These are phyloP conservation scores for Mycena sp. DNA, from an alignment of 1,284 basidiomycete genomes.

Conservation along the genomic window DNA sequence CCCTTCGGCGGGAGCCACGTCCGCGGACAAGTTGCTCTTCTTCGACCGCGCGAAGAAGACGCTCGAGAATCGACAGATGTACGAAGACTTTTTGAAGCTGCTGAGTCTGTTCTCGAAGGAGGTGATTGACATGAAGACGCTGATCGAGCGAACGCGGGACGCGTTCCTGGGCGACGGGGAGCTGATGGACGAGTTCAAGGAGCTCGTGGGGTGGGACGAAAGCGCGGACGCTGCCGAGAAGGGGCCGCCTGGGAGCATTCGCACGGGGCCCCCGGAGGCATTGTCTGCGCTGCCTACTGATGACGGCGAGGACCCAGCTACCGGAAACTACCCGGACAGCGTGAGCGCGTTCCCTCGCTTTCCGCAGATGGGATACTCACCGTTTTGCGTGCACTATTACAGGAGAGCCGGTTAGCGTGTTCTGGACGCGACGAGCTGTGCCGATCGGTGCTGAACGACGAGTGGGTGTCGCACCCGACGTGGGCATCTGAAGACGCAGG, in stretches of 20 bases:
- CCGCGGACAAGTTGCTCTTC: slow-evolving; percentile 91
- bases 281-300: slow-evolving; percentile 76
- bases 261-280: slow-evolving; percentile 74
- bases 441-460: slow-evolving; percentile 96
- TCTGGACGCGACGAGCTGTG: slow-evolving; percentile 96
- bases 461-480: slow-evolving; percentile 97
- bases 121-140: slow-evolving; percentile 86
- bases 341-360: slow-evolving; percentile 16
- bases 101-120: slow-evolving; percentile 92
- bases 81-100: slow-evolving; percentile 94
- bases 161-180: slow-evolving; percentile 87
- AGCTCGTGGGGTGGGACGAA: slow-evolving; percentile 84
- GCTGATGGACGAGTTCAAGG: slow-evolving; percentile 88
- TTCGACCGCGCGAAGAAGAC: slow-evolving; percentile 92
- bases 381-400: slow-evolving; percentile 25
- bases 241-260: slow-evolving; percentile 81
- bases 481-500: slow-evolving; percentile 97
- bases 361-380: slow-evolving; percentile 15
- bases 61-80: slow-evolving; percentile 85
- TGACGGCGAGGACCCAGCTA: slow-evolving; percentile 89
- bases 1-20: slow-evolving; percentile 52
- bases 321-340: slow-evolving; percentile 86
- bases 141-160: slow-evolving; percentile 81
- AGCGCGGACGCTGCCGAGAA: slow-evolving; percentile 73
- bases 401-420: slow-evolving; percentile 93